These are phyloP conservation scores for Gossypium longicalyx DNA, from an alignment of 345 rosid species.

Conservation along the genomic window DNA sequence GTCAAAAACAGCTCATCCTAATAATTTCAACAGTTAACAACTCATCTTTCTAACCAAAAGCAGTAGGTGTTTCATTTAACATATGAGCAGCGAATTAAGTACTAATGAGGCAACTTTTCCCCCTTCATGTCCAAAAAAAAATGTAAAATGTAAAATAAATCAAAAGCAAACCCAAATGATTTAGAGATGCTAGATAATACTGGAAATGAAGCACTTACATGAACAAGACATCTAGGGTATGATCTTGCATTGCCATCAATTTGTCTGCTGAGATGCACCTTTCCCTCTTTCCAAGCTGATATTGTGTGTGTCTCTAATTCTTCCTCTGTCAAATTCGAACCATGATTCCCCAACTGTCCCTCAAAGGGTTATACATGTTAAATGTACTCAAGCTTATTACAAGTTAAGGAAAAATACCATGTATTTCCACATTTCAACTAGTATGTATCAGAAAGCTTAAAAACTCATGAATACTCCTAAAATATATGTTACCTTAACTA, in stretches of 20 bases:
- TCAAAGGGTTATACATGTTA: constrained; percentile 17
- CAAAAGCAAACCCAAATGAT: neutral
- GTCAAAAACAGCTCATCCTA: neutral
- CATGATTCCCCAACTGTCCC: constrained; percentile 70
- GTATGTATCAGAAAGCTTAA: neutral
- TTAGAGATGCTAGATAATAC: constrained; percentile 11
- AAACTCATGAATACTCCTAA: neutral
- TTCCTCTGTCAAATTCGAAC: constrained; percentile 86
- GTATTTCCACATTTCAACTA: neutral
- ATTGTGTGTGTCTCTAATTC: constrained; percentile 87
- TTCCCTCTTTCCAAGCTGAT: constrained; percentile 96
- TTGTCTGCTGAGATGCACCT: constrained; percentile 63
- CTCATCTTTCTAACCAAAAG: neutral
- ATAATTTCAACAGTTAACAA: neutral
- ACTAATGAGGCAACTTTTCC: neutral
- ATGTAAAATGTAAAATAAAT: neutral
- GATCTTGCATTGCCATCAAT: constrained; percentile 56
- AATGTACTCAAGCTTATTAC: neutral
- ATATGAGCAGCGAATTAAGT: neutral
- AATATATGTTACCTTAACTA: neutral
- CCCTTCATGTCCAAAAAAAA: neutral
- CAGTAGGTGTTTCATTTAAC: neutral
- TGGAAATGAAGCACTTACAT: constrained; percentile 37
- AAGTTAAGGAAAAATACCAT: neutral
- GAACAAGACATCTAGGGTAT: constrained; percentile 47